Evolutionary conservation across 2,329 filamentous ascomycete genomes (phyloP).

Genomic region (Trichoderma atrobrunneum): DNA sequence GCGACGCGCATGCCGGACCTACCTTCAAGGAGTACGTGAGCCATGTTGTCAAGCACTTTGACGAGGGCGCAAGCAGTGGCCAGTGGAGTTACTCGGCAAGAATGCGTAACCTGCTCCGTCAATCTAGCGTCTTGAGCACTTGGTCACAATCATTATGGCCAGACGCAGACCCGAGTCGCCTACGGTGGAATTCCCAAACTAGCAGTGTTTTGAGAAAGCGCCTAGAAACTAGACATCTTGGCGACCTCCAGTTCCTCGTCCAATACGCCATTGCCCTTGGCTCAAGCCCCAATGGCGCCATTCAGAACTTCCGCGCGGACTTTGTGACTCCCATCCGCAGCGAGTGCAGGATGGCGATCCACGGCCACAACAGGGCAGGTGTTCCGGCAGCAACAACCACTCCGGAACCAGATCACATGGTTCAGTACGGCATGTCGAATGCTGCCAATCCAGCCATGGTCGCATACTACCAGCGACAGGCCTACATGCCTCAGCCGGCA

Average conservation of each 20-base stretch:
- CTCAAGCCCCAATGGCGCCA: slow-evolving; percentile 29
- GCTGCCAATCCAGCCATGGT: slow-evolving; percentile 35
- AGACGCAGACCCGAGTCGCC: slow-evolving; percentile 33
- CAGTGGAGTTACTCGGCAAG: slow-evolving; percentile 45
- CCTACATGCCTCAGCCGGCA: slow-evolving; percentile 24
- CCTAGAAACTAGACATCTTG: slow-evolving; percentile 45
- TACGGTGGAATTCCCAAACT: slow-evolving; percentile 43
- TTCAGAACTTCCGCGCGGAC: slow-evolving; percentile 31
- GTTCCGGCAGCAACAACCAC: slow-evolving; percentile 25
- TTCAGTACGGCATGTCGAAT: slow-evolving; percentile 37
- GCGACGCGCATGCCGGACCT: slow-evolving; percentile 38
- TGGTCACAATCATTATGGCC: slow-evolving; percentile 39
- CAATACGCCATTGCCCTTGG: slow-evolving; percentile 41
- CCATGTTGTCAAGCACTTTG: slow-evolving; percentile 48
- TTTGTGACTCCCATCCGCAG: slow-evolving; percentile 38
- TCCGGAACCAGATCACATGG: slow-evolving; percentile 33
- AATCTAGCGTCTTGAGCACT: slow-evolving; percentile 35
- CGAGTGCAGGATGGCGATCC: slow-evolving; percentile 35
- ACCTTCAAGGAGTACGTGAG: slow-evolving; percentile 46
- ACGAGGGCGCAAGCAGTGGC: slow-evolving; percentile 39
- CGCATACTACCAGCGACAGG: slow-evolving; percentile 37
- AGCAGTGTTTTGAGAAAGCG: slow-evolving; percentile 43
- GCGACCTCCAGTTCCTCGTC: slow-evolving; percentile 38
- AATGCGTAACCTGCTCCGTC: slow-evolving; percentile 45
- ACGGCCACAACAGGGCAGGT: slow-evolving; percentile 33